Evolutionary conservation across 1,284 basidiomycete species (phyloP), one percentile per base, ranked within the genome.

Genomic region (Boletellus dicymbophilus): DNA sequence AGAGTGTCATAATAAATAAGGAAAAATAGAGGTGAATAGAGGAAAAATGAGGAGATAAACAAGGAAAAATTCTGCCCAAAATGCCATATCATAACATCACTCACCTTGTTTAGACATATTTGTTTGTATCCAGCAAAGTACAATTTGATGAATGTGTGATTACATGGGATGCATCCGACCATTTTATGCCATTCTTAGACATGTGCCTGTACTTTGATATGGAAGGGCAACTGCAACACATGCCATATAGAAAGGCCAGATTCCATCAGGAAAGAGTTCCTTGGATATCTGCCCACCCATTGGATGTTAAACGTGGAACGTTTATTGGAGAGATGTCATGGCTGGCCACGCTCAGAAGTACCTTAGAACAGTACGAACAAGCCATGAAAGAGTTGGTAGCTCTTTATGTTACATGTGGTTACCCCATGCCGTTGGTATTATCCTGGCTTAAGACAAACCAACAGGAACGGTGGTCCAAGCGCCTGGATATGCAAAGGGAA

Each of bases 161-260:
- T 0, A 39, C 41, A 0, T 48, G 46, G 46, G 28, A 48, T 0
- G 33, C n/a, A n/a, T n/a, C 18, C 3, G 47, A 36, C 1, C 4
- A 1, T 8, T 2, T 1, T 6, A 15, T 15, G 18, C 48, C 44
- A 0, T 53, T 53, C 21, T 10, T 53, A 1, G 52, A 53, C 22
- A 53, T 53, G 52, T 4, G 30, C 1, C 1, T 53, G 2, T 53
- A 47, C 10, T 39, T 39, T 0, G 48, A 53, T 12, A 16, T 8
- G 1, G 0, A 18, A 2, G 33, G 41, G 4, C 4, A 6, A 4
- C 3, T 53, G 0, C 39, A 46, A 9, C 44, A 46, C 8, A 30
- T 31, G 16, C 48, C 60, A 0, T 63, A 62, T 37, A 36, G 44
- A 6, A 65, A 67, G 34, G 26, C 61, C 16, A 23, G 5, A 0